Evolutionary conservation across 352 stramenopile genomes (phyloP), one percentile per base, ranked within the genome.

Genomic region (Phytopythium montanum): DNA sequence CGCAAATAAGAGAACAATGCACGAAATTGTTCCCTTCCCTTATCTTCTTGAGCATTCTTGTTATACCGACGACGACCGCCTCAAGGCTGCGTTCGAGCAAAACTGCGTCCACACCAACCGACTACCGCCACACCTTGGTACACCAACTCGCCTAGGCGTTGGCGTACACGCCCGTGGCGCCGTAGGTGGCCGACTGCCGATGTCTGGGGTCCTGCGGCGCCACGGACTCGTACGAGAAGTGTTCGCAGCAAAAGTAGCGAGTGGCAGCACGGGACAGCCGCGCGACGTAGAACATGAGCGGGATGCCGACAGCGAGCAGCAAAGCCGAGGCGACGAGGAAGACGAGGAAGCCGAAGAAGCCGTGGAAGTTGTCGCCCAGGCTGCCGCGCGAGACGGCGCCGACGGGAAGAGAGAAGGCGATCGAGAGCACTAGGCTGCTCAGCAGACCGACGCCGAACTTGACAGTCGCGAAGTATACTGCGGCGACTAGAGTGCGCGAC

Each of bases 171-270:
- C 68, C 68, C 12, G 55, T 73, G 10, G 75, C 45, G 42, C 77
- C 77, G 51, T 87, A 87, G 34, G 66, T 61, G 14, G 70, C 46
- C 16, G 59, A 18, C 18, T 31, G 62, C 49, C 13, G 59, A 49
- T 54, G 31, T 52, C 56, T 61, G 31, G 18, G 52, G 59, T 65
- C 54, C 18, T 65, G 61, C 19, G 50, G 28, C 48, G 73, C 39
- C 25, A 76, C 60, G 41, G 79, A 78, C 38, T 72, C 65, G 61
- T 86, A 79, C 19, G 66, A 72, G 48, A 82, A 85, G 54, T 72
- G 75, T 44, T 90, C 80, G 54, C 77, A 88, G 68, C 77, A 88
- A 61, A 90, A 90, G 65, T 78, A 86, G 45, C 77, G 75, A 29
- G 80, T 88, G 6, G 76, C 72, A 33, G 64, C 54, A 34, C 66